Evolutionary conservation across 2,329 filamentous ascomycete species (phyloP).

Genomic region (Pyricularia sp.): DNA sequence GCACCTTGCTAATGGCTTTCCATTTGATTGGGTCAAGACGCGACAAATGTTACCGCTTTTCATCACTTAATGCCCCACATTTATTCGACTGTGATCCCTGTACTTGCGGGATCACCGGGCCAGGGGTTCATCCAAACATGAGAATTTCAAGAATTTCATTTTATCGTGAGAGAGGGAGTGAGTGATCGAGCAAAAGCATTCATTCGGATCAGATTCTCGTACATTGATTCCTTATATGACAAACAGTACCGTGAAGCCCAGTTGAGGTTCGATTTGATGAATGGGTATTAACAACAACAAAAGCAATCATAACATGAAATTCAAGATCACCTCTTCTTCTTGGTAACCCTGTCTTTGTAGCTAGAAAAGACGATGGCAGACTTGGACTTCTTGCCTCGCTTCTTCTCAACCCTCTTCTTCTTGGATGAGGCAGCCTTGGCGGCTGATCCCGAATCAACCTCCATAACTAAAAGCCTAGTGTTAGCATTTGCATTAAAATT

Average conservation of each 20-base stretch:
- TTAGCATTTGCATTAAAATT: neutral
- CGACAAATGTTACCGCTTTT: neutral
- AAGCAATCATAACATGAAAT: neutral
- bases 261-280: neutral
- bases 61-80: neutral
- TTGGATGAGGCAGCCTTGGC: conserved; percentile 17
- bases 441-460: conserved; percentile 39
- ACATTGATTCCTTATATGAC: neutral
- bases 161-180: neutral
- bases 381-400: conserved; percentile 41
- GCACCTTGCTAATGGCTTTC: neutral
- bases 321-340: conserved; percentile 25
- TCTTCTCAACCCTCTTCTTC: conserved; percentile 46
- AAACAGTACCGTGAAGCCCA: neutral
- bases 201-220: neutral
- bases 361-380: conserved; percentile 50
- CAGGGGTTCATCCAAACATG: neutral
- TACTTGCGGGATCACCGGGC: neutral
- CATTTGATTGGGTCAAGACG: neutral
- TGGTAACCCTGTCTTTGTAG: conserved; percentile 40
- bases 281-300: neutral
- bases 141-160: neutral
- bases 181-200: neutral
- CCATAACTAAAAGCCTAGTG: conserved; percentile 35
- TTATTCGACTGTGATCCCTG: neutral